Percentiles rank a stretch among this genome's conserved stretches.
Evolutionary conservation across 75 land plant genomes (phyloP).

Genomic region (Chamaecyparis obtusa): DNA sequence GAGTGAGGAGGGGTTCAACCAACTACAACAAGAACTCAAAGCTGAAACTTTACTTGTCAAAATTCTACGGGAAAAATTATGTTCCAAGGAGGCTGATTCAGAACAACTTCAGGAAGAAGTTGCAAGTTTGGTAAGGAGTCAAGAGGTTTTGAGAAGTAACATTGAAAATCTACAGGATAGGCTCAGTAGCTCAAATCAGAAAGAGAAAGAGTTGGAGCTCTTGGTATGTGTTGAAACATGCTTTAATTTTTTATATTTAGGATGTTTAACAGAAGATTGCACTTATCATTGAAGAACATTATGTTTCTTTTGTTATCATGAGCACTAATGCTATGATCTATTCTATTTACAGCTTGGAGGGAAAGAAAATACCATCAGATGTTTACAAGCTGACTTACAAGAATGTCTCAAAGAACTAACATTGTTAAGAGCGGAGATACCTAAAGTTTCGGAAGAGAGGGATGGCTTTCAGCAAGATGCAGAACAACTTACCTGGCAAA

Average conservation of each 20-base stretch:
- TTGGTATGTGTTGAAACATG: conserved; percentile 20
- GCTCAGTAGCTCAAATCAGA: conserved; percentile 30
- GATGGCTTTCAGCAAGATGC: conserved; percentile 76
- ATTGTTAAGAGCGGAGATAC: conserved; percentile 34
- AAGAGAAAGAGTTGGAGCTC: conserved; percentile 38
- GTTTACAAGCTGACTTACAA: conserved; percentile 39
- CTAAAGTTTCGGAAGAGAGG: conserved; percentile 61
- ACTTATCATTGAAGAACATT: not conserved
- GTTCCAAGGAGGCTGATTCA: conserved; percentile 46
- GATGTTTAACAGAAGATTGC: no score
- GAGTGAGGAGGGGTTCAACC: not conserved
- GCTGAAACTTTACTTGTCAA: conserved; percentile 46
- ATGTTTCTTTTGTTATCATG: not conserved
- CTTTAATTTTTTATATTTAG: not conserved
- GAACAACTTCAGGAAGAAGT: conserved; percentile 58
- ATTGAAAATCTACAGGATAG: conserved; percentile 29
- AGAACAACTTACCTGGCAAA: conserved; percentile 71
- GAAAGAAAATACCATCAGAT: conserved; percentile 53
- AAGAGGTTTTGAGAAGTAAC: conserved; percentile 51
- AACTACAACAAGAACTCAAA: conserved; percentile 36
- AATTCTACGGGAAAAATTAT: conserved; percentile 58
- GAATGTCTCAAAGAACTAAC: conserved; percentile 46
- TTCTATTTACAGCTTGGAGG: conserved; percentile 27
- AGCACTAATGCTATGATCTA: conserved; percentile 1
- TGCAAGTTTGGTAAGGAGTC: conserved; percentile 41